phyloP scores from a whole-genome alignment of 441 rosid genomes.

The Adansonia grandidieri region DNA sequence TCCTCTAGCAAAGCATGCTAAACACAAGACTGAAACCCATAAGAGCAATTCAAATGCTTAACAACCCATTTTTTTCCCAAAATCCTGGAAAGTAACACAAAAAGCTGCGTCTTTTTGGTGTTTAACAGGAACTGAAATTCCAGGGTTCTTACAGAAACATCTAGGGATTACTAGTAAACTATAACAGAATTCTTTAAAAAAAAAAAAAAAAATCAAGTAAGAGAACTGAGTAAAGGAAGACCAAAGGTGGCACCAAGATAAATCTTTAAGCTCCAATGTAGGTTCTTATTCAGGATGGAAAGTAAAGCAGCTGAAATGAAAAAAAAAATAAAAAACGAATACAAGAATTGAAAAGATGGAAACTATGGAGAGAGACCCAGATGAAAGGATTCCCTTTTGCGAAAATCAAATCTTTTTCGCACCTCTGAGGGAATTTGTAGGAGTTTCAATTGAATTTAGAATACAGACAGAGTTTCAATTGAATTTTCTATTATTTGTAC shows the following conservation, averaged over 20 bases:
- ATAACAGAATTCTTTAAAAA: not conserved
- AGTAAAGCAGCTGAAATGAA: conserved; percentile 11
- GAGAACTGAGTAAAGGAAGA: conserved; percentile 14
- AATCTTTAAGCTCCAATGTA: conserved; percentile 26
- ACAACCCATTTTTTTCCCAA: too few relatives aligned
- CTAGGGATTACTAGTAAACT: not conserved
- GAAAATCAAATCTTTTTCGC: too few relatives aligned
- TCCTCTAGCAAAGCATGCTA: too few relatives aligned
- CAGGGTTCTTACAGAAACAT: conserved; percentile 1
- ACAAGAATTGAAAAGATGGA: too few relatives aligned
- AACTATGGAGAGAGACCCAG: too few relatives aligned
- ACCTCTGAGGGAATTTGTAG: too few relatives aligned
- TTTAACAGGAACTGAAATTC: conserved; percentile 24
- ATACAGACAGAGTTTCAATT: too few relatives aligned
- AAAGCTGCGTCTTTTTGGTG: conserved; percentile 9
- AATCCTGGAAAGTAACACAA: not conserved
- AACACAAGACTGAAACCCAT: too few relatives aligned
- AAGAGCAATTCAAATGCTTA: too few relatives aligned
- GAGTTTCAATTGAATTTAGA: too few relatives aligned
- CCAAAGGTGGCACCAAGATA: not conserved
- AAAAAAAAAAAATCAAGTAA: not conserved
- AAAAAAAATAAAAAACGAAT: not conserved
- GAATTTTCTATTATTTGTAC: too few relatives aligned
- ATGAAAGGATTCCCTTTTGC: too few relatives aligned
- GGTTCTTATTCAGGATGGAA: conserved; percentile 19